A percentile compares a stretch with the other conserved stretches of the same genome.
phyloP scores from a whole-genome alignment of 371 early-diverging fungal genomes.

The Neoconidiobolus thromboides region DNA sequence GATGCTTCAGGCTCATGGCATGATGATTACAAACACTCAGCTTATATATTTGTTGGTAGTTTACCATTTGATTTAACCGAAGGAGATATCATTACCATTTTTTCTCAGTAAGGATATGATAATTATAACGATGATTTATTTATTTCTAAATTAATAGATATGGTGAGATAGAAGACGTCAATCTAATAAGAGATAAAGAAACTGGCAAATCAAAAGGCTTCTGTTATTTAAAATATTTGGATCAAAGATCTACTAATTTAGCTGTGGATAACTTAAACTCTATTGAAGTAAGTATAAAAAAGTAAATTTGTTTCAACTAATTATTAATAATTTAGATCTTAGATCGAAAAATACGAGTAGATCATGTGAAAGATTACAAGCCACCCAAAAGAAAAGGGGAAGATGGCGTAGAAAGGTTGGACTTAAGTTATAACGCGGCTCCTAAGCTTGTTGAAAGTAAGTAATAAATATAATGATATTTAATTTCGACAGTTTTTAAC shows the following conservation, averaged over 20 bases:
- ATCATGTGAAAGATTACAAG: conserved; percentile 50
- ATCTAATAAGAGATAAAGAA: conserved; percentile 64
- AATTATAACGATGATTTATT: not conserved
- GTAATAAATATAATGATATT: too few species aligned
- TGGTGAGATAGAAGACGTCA: conserved; percentile 78
- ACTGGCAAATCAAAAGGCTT: conserved; percentile 78
- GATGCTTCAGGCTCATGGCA: conserved; percentile 60
- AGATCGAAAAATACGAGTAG: conserved; percentile 43
- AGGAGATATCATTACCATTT: conserved; percentile 76
- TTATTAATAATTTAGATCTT: conserved; percentile 26
- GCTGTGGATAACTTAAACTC: conserved; percentile 93
- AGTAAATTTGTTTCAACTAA: conserved; percentile 11
- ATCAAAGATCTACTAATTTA: conserved; percentile 75
- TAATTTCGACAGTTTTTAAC: too few species aligned
- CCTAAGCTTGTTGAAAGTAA: too few species aligned
- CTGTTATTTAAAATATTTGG: conserved; percentile 83
- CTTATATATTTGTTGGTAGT: conserved; percentile 79
- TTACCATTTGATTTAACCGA: conserved; percentile 72
- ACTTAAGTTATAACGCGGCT: too few species aligned
- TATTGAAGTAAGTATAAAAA: conserved; percentile 24
- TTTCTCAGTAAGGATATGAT: conserved; percentile 58
- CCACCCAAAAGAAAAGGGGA: conserved; percentile 22
- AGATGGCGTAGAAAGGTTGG: conserved; percentile 1
- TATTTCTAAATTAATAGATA: conserved; percentile 22
- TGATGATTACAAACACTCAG: conserved; percentile 68